Evolutionary conservation across 2,329 filamentous ascomycete species (phyloP), one percentile per base, ranked within the genome.

Genomic region (Juglanconis oblonga): DNA sequence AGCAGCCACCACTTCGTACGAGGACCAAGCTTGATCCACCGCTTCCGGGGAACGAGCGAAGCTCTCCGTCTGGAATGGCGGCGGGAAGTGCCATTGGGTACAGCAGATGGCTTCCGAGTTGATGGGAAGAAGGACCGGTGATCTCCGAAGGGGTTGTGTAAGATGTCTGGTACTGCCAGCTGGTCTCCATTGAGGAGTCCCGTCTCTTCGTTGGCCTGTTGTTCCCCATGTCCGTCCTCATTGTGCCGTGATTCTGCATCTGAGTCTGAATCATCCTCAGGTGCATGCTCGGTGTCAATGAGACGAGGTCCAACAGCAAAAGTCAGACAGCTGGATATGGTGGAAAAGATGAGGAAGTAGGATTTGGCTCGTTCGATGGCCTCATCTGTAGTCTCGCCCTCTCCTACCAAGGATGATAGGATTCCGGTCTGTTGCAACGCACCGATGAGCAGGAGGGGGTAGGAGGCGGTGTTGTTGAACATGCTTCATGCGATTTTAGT

Each of bases 321-420:
- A 0, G 86, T 88, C 61, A 89, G 71, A 55, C 81, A 84, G 66
- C 86, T 87, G 47, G 79, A 81, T 9, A 89, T 76, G 57, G 87
- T 87, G 3, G 86, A 81, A 64, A 86, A 88, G 61, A 89, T 81
- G 3, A 89, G 72, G 67, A 89, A 88, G 69, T 87, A 89, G 13
- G 82, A 83, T 67, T 87, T 61, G 6, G 85, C 85, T 9, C 86
- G 76, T 56, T 82, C 78, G 11, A 88, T 74, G 0, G 83, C 83
- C 3, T 74, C 73, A 2, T 71, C 65, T 2, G 73, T 75, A 69
- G 64, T 81, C 75, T 70, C 78, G 66, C 65, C 79, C 64, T 62
- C 72, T 63, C 61, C 62, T 1, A 79, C 69, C 17, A 88, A 74
- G 2, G 76, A 69, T 31, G 77, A 70, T 6, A 89, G 73, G 32